Conservation (phyloP, 2,329 filamentous ascomycete species). For the Fusarium acutatum region DNA sequence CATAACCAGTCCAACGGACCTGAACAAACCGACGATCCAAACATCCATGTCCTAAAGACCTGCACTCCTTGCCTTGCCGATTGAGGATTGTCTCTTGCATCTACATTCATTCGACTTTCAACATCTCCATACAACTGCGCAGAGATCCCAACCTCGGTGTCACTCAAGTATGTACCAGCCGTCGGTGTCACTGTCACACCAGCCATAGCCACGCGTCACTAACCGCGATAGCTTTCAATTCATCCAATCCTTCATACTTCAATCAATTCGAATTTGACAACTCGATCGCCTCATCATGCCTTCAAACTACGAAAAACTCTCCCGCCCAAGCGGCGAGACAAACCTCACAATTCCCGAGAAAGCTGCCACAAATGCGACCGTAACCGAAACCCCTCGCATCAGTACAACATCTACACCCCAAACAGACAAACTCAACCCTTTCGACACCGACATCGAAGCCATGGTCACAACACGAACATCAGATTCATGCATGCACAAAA, state of each 20-base stretch:
- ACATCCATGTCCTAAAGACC: slow-evolving; percentile 23
- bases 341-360: slow-evolving; percentile 43
- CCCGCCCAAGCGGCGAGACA: slow-evolving; percentile 36
- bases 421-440: slow-evolving; percentile 58
- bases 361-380: slow-evolving; percentile 38
- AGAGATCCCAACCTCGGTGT: neutral
- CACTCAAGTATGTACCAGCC: slow-evolving; percentile 27
- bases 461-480: slow-evolving; percentile 49
- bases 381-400: slow-evolving; percentile 39
- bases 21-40: slow-evolving; percentile 28
- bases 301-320: slow-evolving; percentile 40
- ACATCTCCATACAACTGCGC: neutral
- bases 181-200: slow-evolving; percentile 25
- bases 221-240: neutral
- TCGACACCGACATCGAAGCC: slow-evolving; percentile 67
- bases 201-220: slow-evolving; percentile 32
- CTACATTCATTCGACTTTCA: neutral
- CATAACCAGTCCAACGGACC: slow-evolving; percentile 10
- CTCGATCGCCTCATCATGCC: slow-evolving; percentile 31
- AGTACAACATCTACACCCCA: slow-evolving; percentile 56
- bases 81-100: neutral
- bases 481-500: slow-evolving; percentile 45
- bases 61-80: slow-evolving; percentile 2
- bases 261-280: no score
- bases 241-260: neutral